Evolutionary conservation across 176 grass and related monocot genomes (phyloP), one percentile per base, ranked within the genome.

Genomic region (Bonia amplexicaulis): DNA sequence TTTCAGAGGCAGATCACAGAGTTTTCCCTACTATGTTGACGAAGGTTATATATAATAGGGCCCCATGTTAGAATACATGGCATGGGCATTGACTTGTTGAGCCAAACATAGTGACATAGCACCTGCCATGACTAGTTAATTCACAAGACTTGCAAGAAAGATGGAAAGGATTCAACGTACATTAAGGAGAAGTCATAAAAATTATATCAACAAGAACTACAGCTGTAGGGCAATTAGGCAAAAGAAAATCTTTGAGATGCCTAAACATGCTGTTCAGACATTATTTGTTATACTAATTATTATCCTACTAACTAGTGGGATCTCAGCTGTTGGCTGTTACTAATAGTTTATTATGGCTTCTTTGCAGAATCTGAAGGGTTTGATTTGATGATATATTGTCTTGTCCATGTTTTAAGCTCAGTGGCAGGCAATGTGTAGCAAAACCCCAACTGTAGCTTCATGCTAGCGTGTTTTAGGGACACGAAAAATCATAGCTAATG

Each of bases 51-150:
- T 57, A 44, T 31, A 31, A 76, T n/a, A 52, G 26, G 78, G 62
- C 9, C 44, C 71, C 53, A 64, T 81, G 83, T 86, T 77, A 47
- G 83, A 76, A 54, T 90, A 73, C 65, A 72, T 78, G 66, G 67
- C 52, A 69, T 22, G 66, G 73, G 27, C 35, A 78, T 73, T 90
- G 84, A 90, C 79, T 86, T 73, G 7, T 66, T 37, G 9, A 47
- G 23, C 33, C 83, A 71, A 13, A 26, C 45, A 19, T 67, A 67
- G 64, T 67, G 64, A 7, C 15, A 67, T 37, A 39, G 31, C 64
- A 39, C 31, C 64, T 67, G 31, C 64, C 33, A 39, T 35, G 64
- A 10, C 37, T 65, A 6, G 14, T 8, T 65, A 65, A 33, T 17
- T 65, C 31, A 48, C 49, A 69, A 73, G 69, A 87, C 52, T 46